Conservation (phyloP, 2,329 filamentous ascomycete species). For the Alternaria triticina region DNA sequence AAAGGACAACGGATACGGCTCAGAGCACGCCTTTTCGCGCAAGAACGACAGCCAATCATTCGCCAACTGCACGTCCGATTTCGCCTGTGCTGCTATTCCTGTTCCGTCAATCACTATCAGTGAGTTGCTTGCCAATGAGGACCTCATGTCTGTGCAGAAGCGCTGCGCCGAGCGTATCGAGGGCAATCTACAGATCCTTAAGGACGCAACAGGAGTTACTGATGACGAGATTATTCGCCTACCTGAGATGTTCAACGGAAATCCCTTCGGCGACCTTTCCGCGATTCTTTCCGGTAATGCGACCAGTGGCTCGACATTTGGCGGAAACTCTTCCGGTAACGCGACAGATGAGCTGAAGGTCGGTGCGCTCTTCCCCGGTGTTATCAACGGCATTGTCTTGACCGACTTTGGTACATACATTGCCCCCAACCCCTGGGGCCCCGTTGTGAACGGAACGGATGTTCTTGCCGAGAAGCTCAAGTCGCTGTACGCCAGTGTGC, state of each 20-base stretch:
- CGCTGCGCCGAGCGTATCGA: constrained; percentile 4
- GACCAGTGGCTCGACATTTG: background rate
- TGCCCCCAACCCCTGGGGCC: background rate
- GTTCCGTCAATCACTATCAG: background rate
- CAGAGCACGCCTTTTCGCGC: background rate
- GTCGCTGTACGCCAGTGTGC: constrained; percentile 1
- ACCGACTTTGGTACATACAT: background rate
- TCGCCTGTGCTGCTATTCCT: background rate
- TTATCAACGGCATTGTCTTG: constrained; percentile 1
- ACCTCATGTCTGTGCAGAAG: constrained; percentile 4
- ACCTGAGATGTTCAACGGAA: background rate
- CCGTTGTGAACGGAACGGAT: background rate
- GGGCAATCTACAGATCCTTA: constrained; percentile 2
- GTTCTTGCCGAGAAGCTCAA: background rate
- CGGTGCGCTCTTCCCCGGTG: background rate
- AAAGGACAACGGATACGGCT: background rate
- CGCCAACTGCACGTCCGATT: background rate
- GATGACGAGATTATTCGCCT: constrained; percentile 9
- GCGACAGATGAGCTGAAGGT: background rate
- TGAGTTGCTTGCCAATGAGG: constrained; percentile 1
- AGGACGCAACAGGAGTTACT: constrained; percentile 10
- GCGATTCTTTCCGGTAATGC: background rate
- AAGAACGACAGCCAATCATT: background rate
- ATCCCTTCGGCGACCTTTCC: background rate
- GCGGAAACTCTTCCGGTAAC: background rate